Base-by-base conservation (phyloP, 2,329 filamentous ascomycete genomes). In the Ceratocystis destructans region DNA sequence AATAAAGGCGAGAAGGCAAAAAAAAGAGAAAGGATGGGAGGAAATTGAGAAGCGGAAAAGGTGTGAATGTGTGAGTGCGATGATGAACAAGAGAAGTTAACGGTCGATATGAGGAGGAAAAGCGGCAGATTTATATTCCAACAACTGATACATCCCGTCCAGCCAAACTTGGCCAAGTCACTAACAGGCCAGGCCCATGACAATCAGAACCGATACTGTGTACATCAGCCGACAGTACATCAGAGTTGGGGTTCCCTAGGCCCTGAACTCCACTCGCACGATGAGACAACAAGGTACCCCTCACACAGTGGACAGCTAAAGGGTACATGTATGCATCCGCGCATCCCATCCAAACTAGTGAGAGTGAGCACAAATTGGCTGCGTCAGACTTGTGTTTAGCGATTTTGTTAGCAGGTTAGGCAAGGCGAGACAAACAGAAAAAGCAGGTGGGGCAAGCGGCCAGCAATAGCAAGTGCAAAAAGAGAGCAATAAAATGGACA, bases 121-220 rank as follows among this genome's bases (percentile, higher is more conserved):
- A 31, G 55, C 53, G 22, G 31, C 17, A 31, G 33, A 41, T 65
- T 55, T 68, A 62, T 65, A 65, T 62, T 45, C 45, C 15, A 25
- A 20, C 25, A 53, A 20, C 31, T 15, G 15, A 33, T 25, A 62
- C 12, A 20, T 17, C 45, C 33, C 62, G 12, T 20, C 4, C 22
- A 25, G 20, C 50, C 8, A 25, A 44, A 28, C 45, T 15, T 48
- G 10, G 12, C 37, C 41, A 62, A 62, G 44, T 48, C 20, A 28
- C 33, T 22, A 45, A 5, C 37, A 20, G 15, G 22, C 37, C 33
- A 62, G 41, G 37, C 10, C 31, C 22, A 25, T 46, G 28, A 6
- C 22, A 28, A 62, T 31, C 28, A 28, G 12, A 46, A 53, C 37
- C 28, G 55, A 37, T 59, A 59, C 55, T 59, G 55, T 59, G 22